Base-by-base conservation (phyloP, 2,329 filamentous ascomycete species). In the Tolypocladium pustulatum region DNA sequence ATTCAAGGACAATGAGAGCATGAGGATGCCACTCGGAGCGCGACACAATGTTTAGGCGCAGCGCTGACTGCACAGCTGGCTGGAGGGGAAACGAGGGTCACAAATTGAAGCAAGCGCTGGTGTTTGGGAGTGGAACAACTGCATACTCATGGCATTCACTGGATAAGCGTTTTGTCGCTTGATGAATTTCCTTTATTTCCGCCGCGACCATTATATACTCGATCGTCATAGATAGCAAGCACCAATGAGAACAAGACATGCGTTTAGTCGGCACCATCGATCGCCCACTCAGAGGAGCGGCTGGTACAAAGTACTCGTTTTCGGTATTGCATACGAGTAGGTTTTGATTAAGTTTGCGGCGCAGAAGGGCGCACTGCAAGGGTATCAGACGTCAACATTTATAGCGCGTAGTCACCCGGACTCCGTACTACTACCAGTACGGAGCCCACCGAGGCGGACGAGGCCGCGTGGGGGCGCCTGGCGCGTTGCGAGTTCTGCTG, bases 1-100 rank as follows among this genome's bases (percentile, higher is more conserved):
- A 43, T 94, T 75, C 66, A 68, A 68, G 66, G 88, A 91, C 66
- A 82, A 84, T 57, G 80, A 83, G 58, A 77, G 81, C 25, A 83
- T 85, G 60, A 74, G 79, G 27, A 73, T 68, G 67, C 79, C 80
- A n/a, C 64, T 83, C 56, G 77, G 76, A 4, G 67, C 69, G 55
- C 73, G 73, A 62, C 66, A 76, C 57, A 81, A 79, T 63, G 66
- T 73, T 53, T 75, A 61, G 66, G 4, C 15, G 10, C 38, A 30
- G 20, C 22, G 22, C 7, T 2, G 27, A 13, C 12, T 49, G 5
- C 13, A 3, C 22, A 5, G 43, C 0, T 6, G 2, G 3, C 27
- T 17, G 27, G 8, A 4, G 3, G 5, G 46, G 17, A 34, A 9
- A 13, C 9, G 30, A 34, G 17, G 49, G 20, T 52, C 27, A 52